Base-by-base conservation (phyloP, 257 asterid genomes). In the Gentiana dahurica region DNA sequence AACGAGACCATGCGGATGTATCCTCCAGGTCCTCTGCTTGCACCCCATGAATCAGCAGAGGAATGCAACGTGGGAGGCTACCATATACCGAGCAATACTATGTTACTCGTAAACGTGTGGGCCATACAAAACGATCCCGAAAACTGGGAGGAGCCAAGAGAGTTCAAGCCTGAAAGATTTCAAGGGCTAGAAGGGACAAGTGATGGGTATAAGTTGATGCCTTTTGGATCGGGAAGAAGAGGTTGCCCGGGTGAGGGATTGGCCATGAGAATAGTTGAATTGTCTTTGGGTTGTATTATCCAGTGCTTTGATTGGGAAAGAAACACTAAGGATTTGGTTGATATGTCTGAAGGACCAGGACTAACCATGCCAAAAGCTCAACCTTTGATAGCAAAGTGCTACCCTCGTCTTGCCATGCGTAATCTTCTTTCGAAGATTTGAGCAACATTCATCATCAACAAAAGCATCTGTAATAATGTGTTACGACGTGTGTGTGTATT, bases 111-210 rank as follows among this genome's bases (percentile, higher is more conserved):
- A 33, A 73, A 69, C 49, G 2, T 41, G 36, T 70, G 75, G 66
- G 75, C 69, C 43, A 69, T 65, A 39, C 78, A 73, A 1, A 39
- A 57, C 33, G 78, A 73, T 43, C 51, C 43, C 32, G 69, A 37
- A 51, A 4, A 51, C 6, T 73, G 79, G 75, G 66, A 54, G 1
- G 75, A 62, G 1, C 72, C 73, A 10, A 33, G 15, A 3, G 51
- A 53, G 49, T 69, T 69, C 36, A 65, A 35, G 73, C 79, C 79
- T 4, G 75, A 73, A 33, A 73, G 79, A 24, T 73, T 69, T 57
- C 15, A 41, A 7, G 12, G 53, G 32, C 1, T 63, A 2, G 66
- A 59, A 50, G 66, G 66, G 36, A 45, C 54, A 12, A 33, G 49
- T 13, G 63, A 67, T 3, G 61, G 64, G 33, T 63, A 63, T n/a